Base-by-base conservation (phyloP, 768 basidiomycete species). In the Macrolepiota albuminosa region DNA sequence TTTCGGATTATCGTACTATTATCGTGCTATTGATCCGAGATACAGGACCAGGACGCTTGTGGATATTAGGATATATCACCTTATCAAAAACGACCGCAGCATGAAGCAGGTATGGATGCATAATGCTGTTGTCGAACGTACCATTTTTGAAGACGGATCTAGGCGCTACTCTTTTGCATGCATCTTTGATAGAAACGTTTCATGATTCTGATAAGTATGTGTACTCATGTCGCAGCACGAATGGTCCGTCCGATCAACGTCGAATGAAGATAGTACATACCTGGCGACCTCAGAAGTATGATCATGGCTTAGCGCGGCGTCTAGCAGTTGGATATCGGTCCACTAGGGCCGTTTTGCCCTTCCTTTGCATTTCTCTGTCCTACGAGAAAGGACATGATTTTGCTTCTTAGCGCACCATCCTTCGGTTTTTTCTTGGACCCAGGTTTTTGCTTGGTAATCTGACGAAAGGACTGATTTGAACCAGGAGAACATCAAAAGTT, bases 321-420 rank as follows among this genome's bases (percentile, higher is more conserved):
- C 89, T 0, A 88, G 89, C 69, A 91, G 91, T 67, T 90, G 89
- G 89, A 77, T 77, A 63, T 83, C 86, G 0, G 71, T 78, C 18
- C 88, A 89, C 67, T 81, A 87, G 74, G 85, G 87, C 81, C 4
- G 64, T 43, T 18, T 29, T 40, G 21, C 2, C n/a, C 39, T 33
- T 26, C 37, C 18, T 33, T 26, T 40, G 31, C 10, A 26, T 46
- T 46, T 26, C 8, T 13, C 4, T 26, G 4, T 26, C 43, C 29
- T n/a, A 18, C 40, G 29, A 33, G 18, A 9, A n/a, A 49, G 29
- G 10, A 33, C 29, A 33, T 4, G 9, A 43, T n/a, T 43, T 40
- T 18, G n/a, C 11, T 4, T 14, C 9, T n/a, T 31, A 31, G 29
- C 16, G 6, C 16, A 10, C 33, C 29, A 2, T 54, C 24, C 40